phyloP scores from a whole-genome alignment of 2,329 filamentous ascomycete species.

The Hypoxylon sp. region DNA sequence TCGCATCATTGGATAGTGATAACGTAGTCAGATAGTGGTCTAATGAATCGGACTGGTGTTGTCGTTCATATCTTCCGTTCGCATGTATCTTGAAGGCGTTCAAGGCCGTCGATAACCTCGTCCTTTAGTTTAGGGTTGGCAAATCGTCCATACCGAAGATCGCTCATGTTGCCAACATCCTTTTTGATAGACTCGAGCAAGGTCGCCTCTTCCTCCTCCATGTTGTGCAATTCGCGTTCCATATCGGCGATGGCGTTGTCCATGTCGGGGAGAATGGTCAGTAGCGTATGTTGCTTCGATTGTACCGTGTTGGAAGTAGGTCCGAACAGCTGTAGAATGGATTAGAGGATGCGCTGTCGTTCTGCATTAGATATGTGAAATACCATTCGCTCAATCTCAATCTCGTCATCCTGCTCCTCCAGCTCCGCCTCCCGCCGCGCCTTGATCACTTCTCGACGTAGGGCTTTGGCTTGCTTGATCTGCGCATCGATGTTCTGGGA shows the following conservation, averaged over 20 bases:
- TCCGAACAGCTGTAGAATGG: conserved; percentile 68
- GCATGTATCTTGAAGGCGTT: conserved; percentile 73
- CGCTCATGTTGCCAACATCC: conserved; percentile 80
- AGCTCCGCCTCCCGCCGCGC: conserved; percentile 64
- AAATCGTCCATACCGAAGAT: conserved; percentile 84
- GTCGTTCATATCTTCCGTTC: conserved; percentile 58
- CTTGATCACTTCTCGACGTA: conserved; percentile 69
- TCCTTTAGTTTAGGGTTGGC: conserved; percentile 72
- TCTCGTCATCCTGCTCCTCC: conserved; percentile 71
- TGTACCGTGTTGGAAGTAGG: conserved; percentile 58
- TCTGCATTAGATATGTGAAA: conserved; percentile 14
- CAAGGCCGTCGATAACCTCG: conserved; percentile 76
- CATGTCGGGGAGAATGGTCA: conserved; percentile 76
- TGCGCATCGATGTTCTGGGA: conserved; percentile 74
- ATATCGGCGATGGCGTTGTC: conserved; percentile 74
- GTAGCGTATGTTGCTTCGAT: conserved; percentile 69
- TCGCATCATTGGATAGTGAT: conserved; percentile 12
- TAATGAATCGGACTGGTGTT: conserved; percentile 40
- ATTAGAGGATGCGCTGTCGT: conserved; percentile 22
- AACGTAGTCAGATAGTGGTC: conserved; percentile 37
- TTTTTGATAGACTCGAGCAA: conserved; percentile 72
- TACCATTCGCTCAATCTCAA: conserved; percentile 72
- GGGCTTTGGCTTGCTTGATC: conserved; percentile 68
- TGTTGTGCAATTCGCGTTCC: conserved; percentile 73
- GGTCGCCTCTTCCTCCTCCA: conserved; percentile 73